Evolutionary conservation across 2,329 filamentous ascomycete genomes (phyloP).

Genomic region (Ophiostoma australiae): DNA sequence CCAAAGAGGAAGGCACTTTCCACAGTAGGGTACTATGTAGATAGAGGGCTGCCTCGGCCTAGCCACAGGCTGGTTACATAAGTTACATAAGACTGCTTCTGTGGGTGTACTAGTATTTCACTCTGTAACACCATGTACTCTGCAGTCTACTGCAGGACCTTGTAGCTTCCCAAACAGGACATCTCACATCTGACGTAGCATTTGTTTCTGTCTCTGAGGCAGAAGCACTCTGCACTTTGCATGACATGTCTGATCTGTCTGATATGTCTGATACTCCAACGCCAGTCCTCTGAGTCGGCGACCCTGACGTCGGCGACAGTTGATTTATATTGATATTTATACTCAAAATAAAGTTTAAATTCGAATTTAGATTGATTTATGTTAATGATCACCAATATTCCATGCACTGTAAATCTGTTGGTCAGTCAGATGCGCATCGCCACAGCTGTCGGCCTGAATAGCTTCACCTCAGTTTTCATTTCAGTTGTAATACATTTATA

Average conservation of each 20-base stretch:
- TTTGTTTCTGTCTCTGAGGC: not conserved
- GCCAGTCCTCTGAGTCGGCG: not conserved
- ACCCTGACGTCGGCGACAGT: not conserved
- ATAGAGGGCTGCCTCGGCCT: not conserved
- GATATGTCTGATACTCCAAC: not conserved
- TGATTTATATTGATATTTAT: not conserved
- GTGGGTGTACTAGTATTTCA: not conserved
- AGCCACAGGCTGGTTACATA: not conserved
- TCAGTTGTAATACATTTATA: too few relatives aligned
- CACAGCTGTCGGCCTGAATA: not conserved
- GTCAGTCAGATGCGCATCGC: not conserved
- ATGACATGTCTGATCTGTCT: not conserved
- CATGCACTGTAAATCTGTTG: not conserved
- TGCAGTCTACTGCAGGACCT: not conserved
- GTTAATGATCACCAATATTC: not conserved
- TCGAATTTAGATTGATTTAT: not conserved
- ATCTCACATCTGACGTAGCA: slow-evolving; percentile 11
- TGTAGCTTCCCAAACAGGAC: slow-evolving; percentile 12
- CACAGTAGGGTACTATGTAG: not conserved
- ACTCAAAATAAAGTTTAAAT: too few relatives aligned
- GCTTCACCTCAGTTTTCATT: too few relatives aligned
- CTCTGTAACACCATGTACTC: not conserved
- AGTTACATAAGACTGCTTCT: not conserved
- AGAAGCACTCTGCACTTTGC: not conserved
- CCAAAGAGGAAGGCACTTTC: not conserved